phyloP scores from a whole-genome alignment of 352 stramenopile genomes.

The Saprolegnia diclina region DNA sequence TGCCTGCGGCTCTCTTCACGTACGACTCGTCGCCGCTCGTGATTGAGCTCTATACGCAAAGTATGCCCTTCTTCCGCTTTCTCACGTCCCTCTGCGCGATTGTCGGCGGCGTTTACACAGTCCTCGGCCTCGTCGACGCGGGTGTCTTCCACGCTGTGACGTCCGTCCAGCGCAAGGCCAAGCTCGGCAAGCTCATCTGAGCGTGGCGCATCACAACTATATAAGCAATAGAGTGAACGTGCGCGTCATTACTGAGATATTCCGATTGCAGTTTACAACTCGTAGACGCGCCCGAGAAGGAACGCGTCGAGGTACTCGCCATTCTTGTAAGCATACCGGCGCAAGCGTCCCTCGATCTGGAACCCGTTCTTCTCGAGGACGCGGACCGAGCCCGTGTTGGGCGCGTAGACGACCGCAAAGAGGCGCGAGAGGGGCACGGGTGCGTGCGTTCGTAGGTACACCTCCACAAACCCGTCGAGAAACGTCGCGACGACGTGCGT shows the following conservation, averaged over 20 bases:
- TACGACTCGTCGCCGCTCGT: constrained; percentile 80
- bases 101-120: constrained; percentile 75
- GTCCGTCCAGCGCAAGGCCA: constrained; percentile 80
- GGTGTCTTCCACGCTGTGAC: constrained; percentile 75
- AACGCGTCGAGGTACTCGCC: background rate
- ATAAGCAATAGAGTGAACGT: too few species aligned
- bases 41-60: constrained; percentile 58
- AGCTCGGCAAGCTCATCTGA: constrained; percentile 65
- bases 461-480: background rate
- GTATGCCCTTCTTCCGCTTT: constrained; percentile 79
- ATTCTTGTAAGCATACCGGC: background rate
- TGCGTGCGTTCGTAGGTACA: background rate
- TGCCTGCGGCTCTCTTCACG: constrained; percentile 62
- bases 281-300: background rate
- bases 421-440: background rate
- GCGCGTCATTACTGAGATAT: too few species aligned
- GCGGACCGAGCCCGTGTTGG: background rate
- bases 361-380: background rate
- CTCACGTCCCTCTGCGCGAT: constrained; percentile 78
- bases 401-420: background rate
- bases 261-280: too few species aligned
- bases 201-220: background rate
- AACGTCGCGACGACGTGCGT: background rate
- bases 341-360: background rate
- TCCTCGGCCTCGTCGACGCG: constrained; percentile 78